These are phyloP conservation scores for Suhomyces bolitotheri DNA, from an alignment of 1,139 yeast species.

Conservation along the genomic window DNA sequence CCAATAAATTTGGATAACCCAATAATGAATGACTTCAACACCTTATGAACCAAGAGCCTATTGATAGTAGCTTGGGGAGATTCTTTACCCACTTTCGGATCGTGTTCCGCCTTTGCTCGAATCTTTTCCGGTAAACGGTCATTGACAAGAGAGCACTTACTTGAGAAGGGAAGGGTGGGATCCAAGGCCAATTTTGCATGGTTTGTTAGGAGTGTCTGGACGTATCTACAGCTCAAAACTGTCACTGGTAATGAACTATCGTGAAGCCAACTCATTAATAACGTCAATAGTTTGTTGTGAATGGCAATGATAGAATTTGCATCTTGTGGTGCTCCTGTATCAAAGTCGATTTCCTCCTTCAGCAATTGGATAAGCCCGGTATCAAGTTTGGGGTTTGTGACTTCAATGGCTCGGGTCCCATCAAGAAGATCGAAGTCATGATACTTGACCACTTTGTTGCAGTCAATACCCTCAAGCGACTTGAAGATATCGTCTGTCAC, in stretches of 20 bases:
- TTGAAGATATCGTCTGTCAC: constrained; percentile 43
- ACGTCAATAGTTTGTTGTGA: constrained; percentile 41
- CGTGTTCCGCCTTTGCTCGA: constrained; percentile 3
- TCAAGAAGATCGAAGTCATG: constrained; percentile 60
- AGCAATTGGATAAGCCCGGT: constrained; percentile 54
- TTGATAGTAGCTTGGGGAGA: constrained; percentile 13
- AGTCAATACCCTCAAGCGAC: constrained; percentile 32
- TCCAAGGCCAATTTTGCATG: constrained; percentile 1
- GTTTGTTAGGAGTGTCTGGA: constrained; percentile 52
- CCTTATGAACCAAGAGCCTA: constrained; percentile 42
- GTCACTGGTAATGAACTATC: constrained; percentile 64
- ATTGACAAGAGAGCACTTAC: constrained; percentile 13
- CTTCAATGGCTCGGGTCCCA: constrained; percentile 75
- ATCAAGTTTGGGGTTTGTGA: constrained; percentile 60
- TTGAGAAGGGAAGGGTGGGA: constrained; percentile 5
- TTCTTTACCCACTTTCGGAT: constrained; percentile 1
- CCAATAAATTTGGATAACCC: constrained; percentile 57
- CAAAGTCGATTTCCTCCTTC: constrained; percentile 41
- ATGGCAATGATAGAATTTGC: constrained; percentile 45
- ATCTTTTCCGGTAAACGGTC: constrained; percentile 8
- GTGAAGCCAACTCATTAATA: constrained; percentile 60
- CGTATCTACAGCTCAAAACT: constrained; percentile 63
- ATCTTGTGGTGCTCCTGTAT: constrained; percentile 33
- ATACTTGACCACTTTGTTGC: constrained; percentile 51
- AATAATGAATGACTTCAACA: constrained; percentile 46